Base-by-base conservation (phyloP, 1,139 yeast genomes). In the Taphrina deformans region DNA sequence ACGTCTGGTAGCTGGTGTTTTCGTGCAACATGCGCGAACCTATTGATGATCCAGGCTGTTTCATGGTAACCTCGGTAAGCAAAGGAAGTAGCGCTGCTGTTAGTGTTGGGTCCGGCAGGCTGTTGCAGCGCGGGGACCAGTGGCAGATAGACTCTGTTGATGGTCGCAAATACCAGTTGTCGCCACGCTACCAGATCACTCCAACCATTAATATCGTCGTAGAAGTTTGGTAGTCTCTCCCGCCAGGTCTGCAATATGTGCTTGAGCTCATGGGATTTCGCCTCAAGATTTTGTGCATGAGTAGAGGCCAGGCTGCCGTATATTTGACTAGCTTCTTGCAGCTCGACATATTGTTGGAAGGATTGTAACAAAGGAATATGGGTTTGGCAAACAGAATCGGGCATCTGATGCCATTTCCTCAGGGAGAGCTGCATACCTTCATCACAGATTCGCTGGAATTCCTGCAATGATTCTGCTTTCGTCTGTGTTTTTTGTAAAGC, bases 171-270 rank as follows among this genome's bases (percentile, higher is more conserved):
- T 0, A 97, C 97, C 76, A 93, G 98, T 76, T 93, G 97, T 73
- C 99, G 83, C 98, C 99, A 95, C 0, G 99, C 92, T 7, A 93
- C 96, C 69, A 95, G 79, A 73, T 95, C 99, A 71, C 96, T 92
- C 99, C 99, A 95, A 69, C 92, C 83, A 74, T 90, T 92, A 71
- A 95, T 92, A 74, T 95, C 99, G 77, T 95, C 99, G 97, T 97
- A 93, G 14, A 85, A 80, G 72, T 95, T 95, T 10, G 99, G 99
- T 64, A 95, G 79, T 70, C 99, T 85, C 74, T 93, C 99, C 73
- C 99, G 82, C 99, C 99, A 95, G 0, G 97, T 96, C 74, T 91
- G 97, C 62, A 95, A 78, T 0, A 93, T 97, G 66, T 98, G 83
- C 77, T 93, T 93, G 70, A 95, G 82, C 73, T 93, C 99, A 76